Evolutionary conservation across 2,329 filamentous ascomycete genomes (phyloP).

Genomic region (Albifimbria verrucaria): DNA sequence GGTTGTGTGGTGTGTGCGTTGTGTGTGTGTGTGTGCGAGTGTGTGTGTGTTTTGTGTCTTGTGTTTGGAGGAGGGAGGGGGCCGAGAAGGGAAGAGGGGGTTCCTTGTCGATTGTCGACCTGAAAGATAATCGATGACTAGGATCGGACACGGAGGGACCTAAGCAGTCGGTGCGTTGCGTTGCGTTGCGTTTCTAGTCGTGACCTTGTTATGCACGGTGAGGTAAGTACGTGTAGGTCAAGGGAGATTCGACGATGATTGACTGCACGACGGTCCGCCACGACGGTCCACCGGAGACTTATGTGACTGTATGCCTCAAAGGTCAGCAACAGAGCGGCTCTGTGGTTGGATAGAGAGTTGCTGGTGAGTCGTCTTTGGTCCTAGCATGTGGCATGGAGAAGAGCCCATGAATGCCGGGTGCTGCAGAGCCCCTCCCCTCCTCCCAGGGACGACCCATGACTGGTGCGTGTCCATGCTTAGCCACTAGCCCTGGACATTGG

Average conservation of each 20-base stretch:
- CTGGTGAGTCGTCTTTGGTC: no score
- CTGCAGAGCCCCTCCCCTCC: no score
- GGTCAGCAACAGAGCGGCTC: no score
- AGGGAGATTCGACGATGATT: not conserved
- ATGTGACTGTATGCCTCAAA: no score
- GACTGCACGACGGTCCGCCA: not conserved
- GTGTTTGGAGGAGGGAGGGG: not conserved
- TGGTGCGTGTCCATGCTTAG: not conserved
- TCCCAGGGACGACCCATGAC: not conserved
- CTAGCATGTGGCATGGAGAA: no score
- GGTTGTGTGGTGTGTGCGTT: no score
- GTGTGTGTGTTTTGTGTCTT: no score
- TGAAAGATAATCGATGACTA: not conserved
- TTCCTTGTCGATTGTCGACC: not conserved
- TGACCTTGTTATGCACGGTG: not conserved
- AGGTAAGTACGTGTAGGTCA: not conserved
- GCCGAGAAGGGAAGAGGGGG: not conserved
- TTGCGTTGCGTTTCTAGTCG: no score
- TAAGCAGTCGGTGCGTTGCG: not conserved
- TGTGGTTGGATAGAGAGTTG: no score
- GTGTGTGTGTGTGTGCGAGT: no score
- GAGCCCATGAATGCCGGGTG: not conserved
- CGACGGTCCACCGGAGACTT: not conserved
- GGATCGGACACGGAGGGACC: not conserved
- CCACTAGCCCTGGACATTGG: not conserved